Base-by-base conservation (phyloP, 1,284 basidiomycete genomes). In the Sporisorium sorghi region DNA sequence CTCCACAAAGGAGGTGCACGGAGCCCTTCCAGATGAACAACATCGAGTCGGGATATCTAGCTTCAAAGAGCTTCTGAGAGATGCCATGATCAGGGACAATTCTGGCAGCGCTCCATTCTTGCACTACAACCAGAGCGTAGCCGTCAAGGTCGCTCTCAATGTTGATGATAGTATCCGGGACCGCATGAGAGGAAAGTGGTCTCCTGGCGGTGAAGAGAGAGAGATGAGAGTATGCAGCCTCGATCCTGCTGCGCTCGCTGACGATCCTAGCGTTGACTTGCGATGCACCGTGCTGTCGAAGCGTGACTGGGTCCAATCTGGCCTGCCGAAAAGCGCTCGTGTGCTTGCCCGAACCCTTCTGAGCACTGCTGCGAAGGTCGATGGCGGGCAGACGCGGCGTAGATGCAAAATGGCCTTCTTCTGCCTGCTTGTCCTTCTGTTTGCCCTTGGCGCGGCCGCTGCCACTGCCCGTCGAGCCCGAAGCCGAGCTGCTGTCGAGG, bases 191-290 rank as follows among this genome's bases (percentile, higher is more conserved):
- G 21, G 15, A 14, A 15, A 32, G 19, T 6, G 59, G 59, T 5
- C 26, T 49, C 21, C 23, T 21, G 3, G 64, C 64, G 7, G 44
- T 50, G 15, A 30, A 47, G 5, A 73, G 64, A 1, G 56, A 51
- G 6, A 73, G 52, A 9, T 63, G 59, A 2, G 70, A 73, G 23
- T 73, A 73, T 0, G 57, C 53, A n/a, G 52, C 59, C 35, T 73
- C 44, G 9, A 52, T 39, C 0, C 53, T 43, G 1, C 17, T 23
- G n/a, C 40, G 55, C 4, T 43, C 35, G 4, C 11, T 10, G 0
- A 14, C 23, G 10, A n/a, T 28, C 2, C 23, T 6, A 1, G 19
- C 19, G 5, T 28, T 23, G 11, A 48, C 9, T 2, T 58, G 19
- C 6, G 14, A 40, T 10, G 30, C 21, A 10, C 42, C 56, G 26